Percentiles rank a stretch among this genome's conserved stretches.
phyloP scores from a whole-genome alignment of 768 basidiomycete genomes.

The Xerocomellus dryophilus region DNA sequence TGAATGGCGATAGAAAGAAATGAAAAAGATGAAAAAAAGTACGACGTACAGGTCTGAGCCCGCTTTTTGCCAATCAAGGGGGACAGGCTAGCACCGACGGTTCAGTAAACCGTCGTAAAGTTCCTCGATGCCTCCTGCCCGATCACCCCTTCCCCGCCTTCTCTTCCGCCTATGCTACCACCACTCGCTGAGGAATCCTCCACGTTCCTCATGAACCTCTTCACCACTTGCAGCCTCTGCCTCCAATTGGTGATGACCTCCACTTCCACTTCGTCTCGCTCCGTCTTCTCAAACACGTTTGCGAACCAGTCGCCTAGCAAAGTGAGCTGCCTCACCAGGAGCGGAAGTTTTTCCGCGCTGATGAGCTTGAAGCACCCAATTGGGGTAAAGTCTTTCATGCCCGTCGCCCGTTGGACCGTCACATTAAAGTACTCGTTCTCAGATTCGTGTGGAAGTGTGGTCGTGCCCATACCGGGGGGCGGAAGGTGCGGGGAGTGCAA shows the following conservation, averaged over 20 bases:
- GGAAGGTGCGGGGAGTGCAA: constrained; percentile 18
- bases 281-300: constrained; percentile 73
- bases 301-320: constrained; percentile 89
- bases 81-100: neutral
- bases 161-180: constrained; percentile 17
- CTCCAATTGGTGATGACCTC: constrained; percentile 93
- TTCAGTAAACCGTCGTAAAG: constrained; percentile 53
- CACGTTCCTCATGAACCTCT: constrained; percentile 48
- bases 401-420: constrained; percentile 79
- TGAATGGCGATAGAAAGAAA: constrained; percentile 11
- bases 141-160: constrained; percentile 44
- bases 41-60: neutral
- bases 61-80: constrained; percentile 5
- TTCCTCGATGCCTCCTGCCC: constrained; percentile 52
- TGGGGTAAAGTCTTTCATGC: constrained; percentile 94
- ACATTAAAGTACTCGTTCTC: constrained; percentile 97
- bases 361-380: constrained; percentile 94
- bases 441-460: constrained; percentile 43
- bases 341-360: constrained; percentile 80
- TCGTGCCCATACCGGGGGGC: constrained; percentile 10
- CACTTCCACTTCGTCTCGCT: constrained; percentile 61
- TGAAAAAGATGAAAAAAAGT: neutral
- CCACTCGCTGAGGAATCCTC: constrained; percentile 21
- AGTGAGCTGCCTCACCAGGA: constrained; percentile 86
- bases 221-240: constrained; percentile 72